phyloP scores from a whole-genome alignment of 2,329 filamentous ascomycete genomes.

The Fusarium sp. region DNA sequence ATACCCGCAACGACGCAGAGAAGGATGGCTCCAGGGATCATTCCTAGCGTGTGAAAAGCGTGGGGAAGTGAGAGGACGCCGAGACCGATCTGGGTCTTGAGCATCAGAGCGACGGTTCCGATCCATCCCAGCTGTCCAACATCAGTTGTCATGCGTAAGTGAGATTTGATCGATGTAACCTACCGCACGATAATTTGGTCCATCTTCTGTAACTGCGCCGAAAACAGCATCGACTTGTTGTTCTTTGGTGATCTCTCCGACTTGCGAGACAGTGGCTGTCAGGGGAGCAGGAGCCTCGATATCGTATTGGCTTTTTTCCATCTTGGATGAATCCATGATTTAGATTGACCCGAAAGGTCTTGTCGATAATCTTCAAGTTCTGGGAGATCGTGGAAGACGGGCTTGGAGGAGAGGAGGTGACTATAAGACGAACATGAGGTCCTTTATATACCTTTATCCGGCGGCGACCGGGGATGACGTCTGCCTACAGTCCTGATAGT shows the following conservation, averaged over 20 bases:
- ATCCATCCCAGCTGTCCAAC: conserved; percentile 53
- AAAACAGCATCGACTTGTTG: conserved; percentile 41
- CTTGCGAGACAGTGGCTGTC: neutral
- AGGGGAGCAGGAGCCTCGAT: neutral
- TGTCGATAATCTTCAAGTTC: neutral
- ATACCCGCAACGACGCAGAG: conserved; percentile 54
- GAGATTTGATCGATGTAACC: neutral
- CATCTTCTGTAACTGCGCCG: conserved; percentile 42
- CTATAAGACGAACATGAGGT: neutral
- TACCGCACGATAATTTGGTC: conserved; percentile 47
- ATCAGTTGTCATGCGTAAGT: neutral
- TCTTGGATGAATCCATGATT: neutral
- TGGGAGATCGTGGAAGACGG: neutral
- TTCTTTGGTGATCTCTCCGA: neutral
- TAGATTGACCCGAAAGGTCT: neutral
- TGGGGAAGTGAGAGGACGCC: conserved; percentile 60
- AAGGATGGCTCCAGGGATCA: conserved; percentile 59
- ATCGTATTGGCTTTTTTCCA: neutral
- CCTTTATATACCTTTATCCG: neutral
- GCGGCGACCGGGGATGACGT: neutral
- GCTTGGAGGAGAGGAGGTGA: neutral
- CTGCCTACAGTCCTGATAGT: neutral
- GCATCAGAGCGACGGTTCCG: conserved; percentile 58
- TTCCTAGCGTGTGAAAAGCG: conserved; percentile 57
- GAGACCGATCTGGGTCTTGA: conserved; percentile 59